Evolutionary conservation across 441 rosid genomes (phyloP).

Genomic region (Jatropha podagrica): DNA sequence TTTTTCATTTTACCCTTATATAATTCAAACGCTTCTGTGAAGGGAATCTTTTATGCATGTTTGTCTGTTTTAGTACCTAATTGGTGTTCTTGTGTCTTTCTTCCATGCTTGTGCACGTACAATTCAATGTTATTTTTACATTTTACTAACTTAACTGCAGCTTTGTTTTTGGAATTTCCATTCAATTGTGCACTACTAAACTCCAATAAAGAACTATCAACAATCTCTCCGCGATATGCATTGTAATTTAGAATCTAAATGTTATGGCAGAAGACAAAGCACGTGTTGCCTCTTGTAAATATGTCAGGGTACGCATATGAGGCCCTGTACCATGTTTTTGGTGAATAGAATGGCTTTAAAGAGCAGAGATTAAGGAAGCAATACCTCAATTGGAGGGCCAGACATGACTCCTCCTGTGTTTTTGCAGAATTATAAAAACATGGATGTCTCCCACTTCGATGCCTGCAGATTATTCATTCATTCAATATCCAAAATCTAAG

Average conservation of each 20-base stretch:
- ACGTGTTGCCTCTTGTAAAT: background rate
- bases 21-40: slow-evolving; percentile 4
- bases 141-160: too few relatives aligned
- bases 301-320: background rate
- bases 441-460: background rate
- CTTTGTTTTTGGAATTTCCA: too few relatives aligned
- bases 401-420: too few relatives aligned
- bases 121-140: too few relatives aligned
- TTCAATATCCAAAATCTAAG: background rate
- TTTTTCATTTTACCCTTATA: background rate
- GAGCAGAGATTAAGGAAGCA: background rate
- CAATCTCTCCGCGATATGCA: too few relatives aligned
- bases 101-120: background rate
- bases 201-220: too few relatives aligned
- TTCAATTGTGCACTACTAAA: too few relatives aligned
- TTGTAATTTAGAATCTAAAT: background rate
- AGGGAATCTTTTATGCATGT: slow-evolving; percentile 22
- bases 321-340: too few relatives aligned
- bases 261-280: background rate
- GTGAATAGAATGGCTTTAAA: background rate
- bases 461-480: slow-evolving; percentile 5
- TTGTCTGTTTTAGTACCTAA: slow-evolving; percentile 33
- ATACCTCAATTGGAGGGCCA: background rate
- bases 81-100: slow-evolving; percentile 28
- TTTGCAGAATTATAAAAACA: background rate